These are phyloP conservation scores for Rubia balearica DNA, from an alignment of 305 asterid species.

Conservation along the genomic window DNA sequence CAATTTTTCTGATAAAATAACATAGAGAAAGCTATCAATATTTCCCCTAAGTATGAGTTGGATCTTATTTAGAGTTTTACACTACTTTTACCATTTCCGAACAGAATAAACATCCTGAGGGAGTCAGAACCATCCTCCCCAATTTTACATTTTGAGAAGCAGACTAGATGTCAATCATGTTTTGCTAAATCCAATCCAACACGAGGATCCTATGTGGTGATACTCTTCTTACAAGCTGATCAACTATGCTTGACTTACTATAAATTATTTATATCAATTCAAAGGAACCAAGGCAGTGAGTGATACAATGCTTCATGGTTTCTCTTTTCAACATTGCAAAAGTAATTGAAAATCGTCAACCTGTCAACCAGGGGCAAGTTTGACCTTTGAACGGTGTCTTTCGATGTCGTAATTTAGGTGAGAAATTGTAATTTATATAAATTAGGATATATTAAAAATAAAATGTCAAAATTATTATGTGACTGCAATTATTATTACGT, in stretches of 20 bases:
- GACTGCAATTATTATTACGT: no score
- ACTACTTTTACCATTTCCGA: no score
- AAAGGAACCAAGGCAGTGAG: no score
- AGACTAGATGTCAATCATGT: background rate
- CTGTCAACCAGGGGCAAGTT: no score
- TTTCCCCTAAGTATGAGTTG: background rate
- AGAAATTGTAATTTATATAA: no score
- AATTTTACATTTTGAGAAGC: background rate
- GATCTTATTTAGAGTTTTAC: background rate
- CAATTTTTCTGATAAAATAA: background rate
- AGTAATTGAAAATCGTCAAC: no score
- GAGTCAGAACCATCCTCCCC: background rate
- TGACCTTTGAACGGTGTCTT: no score
- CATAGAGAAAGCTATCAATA: background rate
- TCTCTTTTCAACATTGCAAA: background rate
- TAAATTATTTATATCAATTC: no score
- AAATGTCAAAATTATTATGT: no score
- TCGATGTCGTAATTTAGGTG: no score
- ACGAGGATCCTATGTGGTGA: background rate
- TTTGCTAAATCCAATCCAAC: background rate
- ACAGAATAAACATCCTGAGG: background rate
- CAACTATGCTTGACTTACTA: background rate
- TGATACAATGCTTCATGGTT: no score
- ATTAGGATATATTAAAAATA: no score
- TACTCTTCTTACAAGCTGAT: background rate